phyloP scores from a whole-genome alignment of 306 rosid species.

The Cucurbita ficifolia region DNA sequence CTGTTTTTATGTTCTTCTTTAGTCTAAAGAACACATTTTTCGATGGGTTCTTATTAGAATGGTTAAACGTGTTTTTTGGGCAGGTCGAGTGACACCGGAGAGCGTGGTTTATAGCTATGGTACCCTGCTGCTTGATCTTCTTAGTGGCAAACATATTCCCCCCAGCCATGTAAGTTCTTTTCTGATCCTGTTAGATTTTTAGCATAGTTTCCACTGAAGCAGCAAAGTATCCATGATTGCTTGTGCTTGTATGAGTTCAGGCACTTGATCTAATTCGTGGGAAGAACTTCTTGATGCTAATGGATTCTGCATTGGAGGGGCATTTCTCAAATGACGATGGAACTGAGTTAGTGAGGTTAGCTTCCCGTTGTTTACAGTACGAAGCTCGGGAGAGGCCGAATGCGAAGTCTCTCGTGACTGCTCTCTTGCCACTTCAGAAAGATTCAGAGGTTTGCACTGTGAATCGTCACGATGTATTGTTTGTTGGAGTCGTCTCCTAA shows the following conservation, averaged over 20 bases:
- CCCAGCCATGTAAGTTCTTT: constrained; percentile 66
- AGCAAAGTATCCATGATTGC: neutral
- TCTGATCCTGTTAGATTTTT: neutral
- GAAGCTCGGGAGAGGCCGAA: constrained; percentile 98
- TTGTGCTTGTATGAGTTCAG: constrained; percentile 18
- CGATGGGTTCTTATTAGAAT: neutral
- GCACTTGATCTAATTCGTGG: constrained; percentile 92
- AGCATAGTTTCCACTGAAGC: neutral
- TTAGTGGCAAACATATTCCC: constrained; percentile 49
- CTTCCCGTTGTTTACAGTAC: constrained; percentile 86
- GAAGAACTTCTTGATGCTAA: constrained; percentile 79
- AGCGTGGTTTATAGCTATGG: constrained; percentile 93
- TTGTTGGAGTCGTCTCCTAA: neutral
- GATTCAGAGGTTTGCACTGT: constrained; percentile 55
- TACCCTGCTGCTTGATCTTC: constrained; percentile 77
- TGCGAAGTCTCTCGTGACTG: constrained; percentile 68
- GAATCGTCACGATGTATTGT: neutral
- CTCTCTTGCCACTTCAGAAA: constrained; percentile 76
- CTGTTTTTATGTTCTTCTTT: neutral
- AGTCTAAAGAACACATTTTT: neutral
- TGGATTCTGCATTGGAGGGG: constrained; percentile 94
- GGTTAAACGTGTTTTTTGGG: neutral
- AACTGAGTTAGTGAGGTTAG: constrained; percentile 85
- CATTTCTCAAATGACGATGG: constrained; percentile 93
- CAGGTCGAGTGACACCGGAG: constrained; percentile 88